Evolutionary conservation across 2,329 filamentous ascomycete genomes (phyloP).

Genomic region (Onygenales sp.): DNA sequence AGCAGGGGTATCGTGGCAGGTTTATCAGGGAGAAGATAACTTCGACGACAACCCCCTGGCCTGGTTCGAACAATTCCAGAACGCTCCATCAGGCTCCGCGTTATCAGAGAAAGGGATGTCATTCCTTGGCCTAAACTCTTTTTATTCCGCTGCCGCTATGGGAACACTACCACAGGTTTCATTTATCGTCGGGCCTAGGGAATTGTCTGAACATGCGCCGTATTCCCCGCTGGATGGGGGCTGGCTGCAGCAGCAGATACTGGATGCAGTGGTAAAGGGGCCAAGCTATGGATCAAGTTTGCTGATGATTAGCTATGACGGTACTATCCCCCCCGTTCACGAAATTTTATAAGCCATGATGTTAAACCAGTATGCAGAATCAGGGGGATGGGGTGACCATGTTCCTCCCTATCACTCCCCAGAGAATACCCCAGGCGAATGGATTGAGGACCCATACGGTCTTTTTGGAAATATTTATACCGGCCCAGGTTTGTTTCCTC

Average conservation of each 20-base stretch:
- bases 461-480: conserved; percentile 34
- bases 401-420: conserved; percentile 44
- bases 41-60: conserved; percentile 47
- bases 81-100: conserved; percentile 30
- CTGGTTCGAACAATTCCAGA: conserved; percentile 45
- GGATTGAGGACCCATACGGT: conserved; percentile 39
- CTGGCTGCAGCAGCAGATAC: conserved; percentile 46
- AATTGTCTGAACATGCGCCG: conserved; percentile 46
- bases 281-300: conserved; percentile 41
- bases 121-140: conserved; percentile 39
- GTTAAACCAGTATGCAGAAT: conserved; percentile 26
- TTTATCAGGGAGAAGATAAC: conserved; percentile 43
- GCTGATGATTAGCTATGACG: conserved; percentile 43
- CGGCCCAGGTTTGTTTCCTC: conserved; percentile 26
- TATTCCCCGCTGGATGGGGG: conserved; percentile 45
- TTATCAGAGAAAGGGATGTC: conserved; percentile 40
- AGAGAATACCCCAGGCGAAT: conserved; percentile 42
- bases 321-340: conserved; percentile 13
- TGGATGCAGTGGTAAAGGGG: conserved; percentile 42
- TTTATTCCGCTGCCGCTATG: conserved; percentile 41
- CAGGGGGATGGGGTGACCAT: conserved; percentile 47
- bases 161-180: conserved; percentile 44
- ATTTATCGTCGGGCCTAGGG: conserved; percentile 41
- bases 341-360: neutral
- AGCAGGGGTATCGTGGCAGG: conserved; percentile 41